Evolutionary conservation across 805 yeast species (phyloP).

Genomic region (Saccharomycodes ludwigii): DNA sequence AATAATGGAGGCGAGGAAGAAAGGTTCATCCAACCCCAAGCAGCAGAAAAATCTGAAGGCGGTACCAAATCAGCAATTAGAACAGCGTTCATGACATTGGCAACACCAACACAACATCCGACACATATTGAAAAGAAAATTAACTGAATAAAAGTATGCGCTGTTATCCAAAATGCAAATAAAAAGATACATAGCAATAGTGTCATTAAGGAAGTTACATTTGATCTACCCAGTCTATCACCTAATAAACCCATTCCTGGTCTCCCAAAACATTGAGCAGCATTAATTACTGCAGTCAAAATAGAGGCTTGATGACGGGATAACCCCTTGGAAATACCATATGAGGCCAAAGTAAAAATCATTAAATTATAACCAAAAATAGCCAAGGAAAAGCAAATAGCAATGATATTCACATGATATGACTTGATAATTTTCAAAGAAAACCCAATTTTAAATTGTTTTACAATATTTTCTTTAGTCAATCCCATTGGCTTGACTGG

Average conservation of each 20-base stretch:
- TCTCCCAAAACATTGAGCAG: slow-evolving; percentile 37
- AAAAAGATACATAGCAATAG: slow-evolving; percentile 25
- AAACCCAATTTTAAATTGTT: slow-evolving; percentile 25
- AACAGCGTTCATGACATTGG: slow-evolving; percentile 29
- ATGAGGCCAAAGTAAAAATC: slow-evolving; percentile 35
- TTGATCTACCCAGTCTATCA: slow-evolving; percentile 35
- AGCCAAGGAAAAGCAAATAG: slow-evolving; percentile 26
- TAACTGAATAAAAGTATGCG: slow-evolving; percentile 28
- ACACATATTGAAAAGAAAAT: slow-evolving; percentile 30
- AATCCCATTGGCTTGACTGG: slow-evolving; percentile 20
- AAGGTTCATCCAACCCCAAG: slow-evolving; percentile 26
- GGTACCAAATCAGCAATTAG: slow-evolving; percentile 31
- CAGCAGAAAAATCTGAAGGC: slow-evolving; percentile 26
- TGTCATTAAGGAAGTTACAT: slow-evolving; percentile 29
- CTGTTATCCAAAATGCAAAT: slow-evolving; percentile 35
- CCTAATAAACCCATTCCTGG: slow-evolving; percentile 34
- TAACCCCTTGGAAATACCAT: slow-evolving; percentile 35
- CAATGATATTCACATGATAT: slow-evolving; percentile 23
- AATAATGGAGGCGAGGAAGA: slow-evolving; percentile 25
- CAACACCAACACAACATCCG: slow-evolving; percentile 36
- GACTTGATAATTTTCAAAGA: slow-evolving; percentile 19
- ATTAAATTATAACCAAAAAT: slow-evolving; percentile 31
- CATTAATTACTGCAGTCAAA: slow-evolving; percentile 33
- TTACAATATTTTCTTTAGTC: slow-evolving; percentile 9
- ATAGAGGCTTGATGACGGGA: slow-evolving; percentile 31